Percentiles rank a stretch among this genome's conserved stretches.
Evolutionary conservation across 2,329 filamentous ascomycete genomes (phyloP).

Genomic region (Aspergillus sp.): DNA sequence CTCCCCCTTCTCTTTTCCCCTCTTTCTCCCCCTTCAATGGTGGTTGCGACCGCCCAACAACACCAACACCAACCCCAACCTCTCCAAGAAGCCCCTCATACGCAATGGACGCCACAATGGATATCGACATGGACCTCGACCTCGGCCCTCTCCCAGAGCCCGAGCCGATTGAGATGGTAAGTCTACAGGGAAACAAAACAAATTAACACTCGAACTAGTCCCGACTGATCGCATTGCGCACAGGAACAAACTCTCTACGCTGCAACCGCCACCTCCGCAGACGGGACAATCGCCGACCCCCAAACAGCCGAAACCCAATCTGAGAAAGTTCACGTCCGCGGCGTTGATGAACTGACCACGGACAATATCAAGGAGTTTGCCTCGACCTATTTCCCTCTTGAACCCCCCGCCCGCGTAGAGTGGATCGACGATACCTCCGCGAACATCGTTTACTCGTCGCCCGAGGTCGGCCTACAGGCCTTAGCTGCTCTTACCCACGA

Average conservation of each 20-base stretch:
- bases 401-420: constrained; percentile 66
- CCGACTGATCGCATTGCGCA: background rate
- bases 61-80: background rate
- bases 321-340: constrained; percentile 78
- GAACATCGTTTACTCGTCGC: constrained; percentile 73
- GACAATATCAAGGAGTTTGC: constrained; percentile 76
- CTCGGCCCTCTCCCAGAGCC: constrained; percentile 50
- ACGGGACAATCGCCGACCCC: constrained; percentile 24
- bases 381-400: constrained; percentile 61
- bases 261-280: constrained; percentile 14
- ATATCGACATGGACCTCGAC: constrained; percentile 72
- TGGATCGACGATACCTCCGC: constrained; percentile 95
- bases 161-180: constrained; percentile 35
- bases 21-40: background rate
- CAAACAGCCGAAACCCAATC: constrained; percentile 35
- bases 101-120: constrained; percentile 51
- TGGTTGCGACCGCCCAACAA: constrained; percentile 3
- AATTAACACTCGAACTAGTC: constrained; percentile 2
- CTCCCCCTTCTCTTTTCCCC: background rate
- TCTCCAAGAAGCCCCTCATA: background rate
- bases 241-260: constrained; percentile 24
- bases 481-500: constrained; percentile 50
- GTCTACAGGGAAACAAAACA: constrained; percentile 7
- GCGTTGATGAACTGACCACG: constrained; percentile 78
- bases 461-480: constrained; percentile 55